phyloP scores from a whole-genome alignment of 2,329 filamentous ascomycete species.

The Gnomoniopsis smithogilvyi region DNA sequence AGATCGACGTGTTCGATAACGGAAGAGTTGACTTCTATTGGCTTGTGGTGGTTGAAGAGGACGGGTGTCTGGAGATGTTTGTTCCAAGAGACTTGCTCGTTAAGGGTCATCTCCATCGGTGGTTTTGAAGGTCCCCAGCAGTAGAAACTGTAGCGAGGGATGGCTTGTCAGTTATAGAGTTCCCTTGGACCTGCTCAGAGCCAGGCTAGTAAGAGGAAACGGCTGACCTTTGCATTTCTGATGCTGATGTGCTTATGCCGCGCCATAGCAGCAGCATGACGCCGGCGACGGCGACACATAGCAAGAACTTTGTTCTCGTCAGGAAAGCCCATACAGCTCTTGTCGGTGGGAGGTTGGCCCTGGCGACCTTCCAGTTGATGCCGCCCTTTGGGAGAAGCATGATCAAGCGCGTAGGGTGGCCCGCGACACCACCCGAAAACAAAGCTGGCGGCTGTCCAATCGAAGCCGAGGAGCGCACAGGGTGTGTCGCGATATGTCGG shows the following conservation, averaged over 20 bases:
- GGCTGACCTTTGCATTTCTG: conserved; percentile 85
- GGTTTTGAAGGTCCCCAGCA: conserved; percentile 94
- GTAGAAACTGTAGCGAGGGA: conserved; percentile 67
- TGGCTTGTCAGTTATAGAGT: conserved; percentile 2
- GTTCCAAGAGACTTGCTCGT: conserved; percentile 88
- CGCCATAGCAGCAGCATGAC: conserved; percentile 83
- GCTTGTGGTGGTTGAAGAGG: conserved; percentile 91
- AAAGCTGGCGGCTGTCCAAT: conserved; percentile 10
- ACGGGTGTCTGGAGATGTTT: conserved; percentile 88
- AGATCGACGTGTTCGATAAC: conserved; percentile 80
- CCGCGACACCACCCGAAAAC: conserved; percentile 36
- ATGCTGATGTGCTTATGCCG: conserved; percentile 74
- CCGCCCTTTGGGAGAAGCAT: conserved; percentile 93
- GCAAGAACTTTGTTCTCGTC: conserved; percentile 73
- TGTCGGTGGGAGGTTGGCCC: conserved; percentile 72
- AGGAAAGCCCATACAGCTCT: conserved; percentile 68
- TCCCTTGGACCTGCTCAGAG: background rate
- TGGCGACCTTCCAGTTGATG: conserved; percentile 89
- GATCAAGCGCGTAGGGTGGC: conserved; percentile 37
- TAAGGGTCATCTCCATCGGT: conserved; percentile 92
- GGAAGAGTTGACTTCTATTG: conserved; percentile 77
- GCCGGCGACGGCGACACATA: conserved; percentile 67
- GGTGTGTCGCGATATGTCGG: conserved; percentile 5
- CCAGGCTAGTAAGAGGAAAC: background rate
- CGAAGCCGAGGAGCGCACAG: conserved; percentile 12